Evolutionary conservation across 768 basidiomycete genomes (phyloP).

Genomic region (Pleurotus cornucopiae): DNA sequence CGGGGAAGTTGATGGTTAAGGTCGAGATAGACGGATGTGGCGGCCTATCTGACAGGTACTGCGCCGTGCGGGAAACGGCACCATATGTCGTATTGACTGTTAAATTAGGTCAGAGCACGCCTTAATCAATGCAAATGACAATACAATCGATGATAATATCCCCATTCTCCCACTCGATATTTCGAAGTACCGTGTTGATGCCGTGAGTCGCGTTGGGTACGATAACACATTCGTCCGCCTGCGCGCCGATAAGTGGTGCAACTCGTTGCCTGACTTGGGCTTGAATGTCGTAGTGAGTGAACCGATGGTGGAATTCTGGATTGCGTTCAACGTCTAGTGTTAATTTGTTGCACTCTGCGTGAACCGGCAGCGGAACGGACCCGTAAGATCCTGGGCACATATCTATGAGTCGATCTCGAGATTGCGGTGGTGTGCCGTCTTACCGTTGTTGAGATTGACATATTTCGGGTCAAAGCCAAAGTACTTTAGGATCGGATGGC

Average conservation of each 20-base stretch:
- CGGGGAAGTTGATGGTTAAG: conserved; percentile 43
- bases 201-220: conserved; percentile 55
- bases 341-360: conserved; percentile 30
- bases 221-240: conserved; percentile 42
- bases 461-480: conserved; percentile 40
- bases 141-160: conserved; percentile 61
- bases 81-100: conserved; percentile 37
- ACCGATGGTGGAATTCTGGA: conserved; percentile 44
- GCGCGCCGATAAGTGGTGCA: conserved; percentile 43
- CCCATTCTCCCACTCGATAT: conserved; percentile 55
- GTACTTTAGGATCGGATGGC: conserved; percentile 36
- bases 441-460: conserved; percentile 42
- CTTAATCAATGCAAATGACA: not conserved
- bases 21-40: conserved; percentile 43
- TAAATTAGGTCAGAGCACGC: too few relatives aligned
- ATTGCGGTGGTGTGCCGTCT: conserved; percentile 13
- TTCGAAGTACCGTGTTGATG: conserved; percentile 56
- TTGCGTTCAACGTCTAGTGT: conserved; percentile 38
- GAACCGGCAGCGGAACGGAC: conserved; percentile 42
- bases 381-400: conserved; percentile 33
- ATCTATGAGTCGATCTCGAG: conserved; percentile 21
- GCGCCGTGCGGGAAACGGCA: conserved; percentile 43
- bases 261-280: conserved; percentile 36
- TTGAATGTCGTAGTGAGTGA: conserved; percentile 26
- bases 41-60: conserved; percentile 45